Conservation (phyloP, 2,329 filamentous ascomycete species). For the Cytospora leucostoma region DNA sequence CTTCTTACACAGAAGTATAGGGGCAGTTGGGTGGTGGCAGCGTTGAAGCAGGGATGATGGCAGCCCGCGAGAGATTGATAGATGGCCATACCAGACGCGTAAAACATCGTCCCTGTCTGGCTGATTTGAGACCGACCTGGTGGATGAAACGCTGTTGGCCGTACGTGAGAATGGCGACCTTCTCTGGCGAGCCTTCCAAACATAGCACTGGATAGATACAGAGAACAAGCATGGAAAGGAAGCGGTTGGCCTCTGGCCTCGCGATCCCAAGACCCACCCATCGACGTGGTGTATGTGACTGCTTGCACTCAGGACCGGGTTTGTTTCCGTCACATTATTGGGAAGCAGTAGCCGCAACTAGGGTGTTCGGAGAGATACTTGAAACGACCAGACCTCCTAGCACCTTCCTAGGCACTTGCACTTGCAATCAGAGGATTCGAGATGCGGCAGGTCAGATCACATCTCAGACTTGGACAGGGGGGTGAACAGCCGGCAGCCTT, state of each 20-base stretch:
- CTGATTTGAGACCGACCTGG: constrained; percentile 1
- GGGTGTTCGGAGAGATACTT: neutral
- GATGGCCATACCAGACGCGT: neutral
- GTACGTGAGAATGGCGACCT: neutral
- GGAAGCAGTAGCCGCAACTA: neutral
- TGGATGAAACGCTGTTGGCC: constrained; percentile 12
- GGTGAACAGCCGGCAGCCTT: neutral
- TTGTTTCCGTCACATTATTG: constrained; percentile 4
- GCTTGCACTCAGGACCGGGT: constrained; percentile 4
- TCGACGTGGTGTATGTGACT: constrained; percentile 13
- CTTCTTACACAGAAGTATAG: neutral
- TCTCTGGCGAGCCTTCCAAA: neutral
- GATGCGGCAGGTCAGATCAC: neutral
- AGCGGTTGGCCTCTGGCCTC: neutral
- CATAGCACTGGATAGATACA: neutral
- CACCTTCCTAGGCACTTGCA: neutral
- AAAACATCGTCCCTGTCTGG: constrained; percentile 12
- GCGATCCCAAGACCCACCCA: constrained; percentile 1
- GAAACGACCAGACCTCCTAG: neutral
- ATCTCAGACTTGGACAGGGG: neutral
- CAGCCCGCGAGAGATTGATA: constrained; percentile 14
- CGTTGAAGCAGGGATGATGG: constrained; percentile 2
- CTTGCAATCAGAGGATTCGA: neutral
- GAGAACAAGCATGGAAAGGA: constrained; percentile 7
- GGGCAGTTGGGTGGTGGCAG: neutral